phyloP scores from a whole-genome alignment of 768 basidiomycete genomes.

The Aureoboletus auriporus region DNA sequence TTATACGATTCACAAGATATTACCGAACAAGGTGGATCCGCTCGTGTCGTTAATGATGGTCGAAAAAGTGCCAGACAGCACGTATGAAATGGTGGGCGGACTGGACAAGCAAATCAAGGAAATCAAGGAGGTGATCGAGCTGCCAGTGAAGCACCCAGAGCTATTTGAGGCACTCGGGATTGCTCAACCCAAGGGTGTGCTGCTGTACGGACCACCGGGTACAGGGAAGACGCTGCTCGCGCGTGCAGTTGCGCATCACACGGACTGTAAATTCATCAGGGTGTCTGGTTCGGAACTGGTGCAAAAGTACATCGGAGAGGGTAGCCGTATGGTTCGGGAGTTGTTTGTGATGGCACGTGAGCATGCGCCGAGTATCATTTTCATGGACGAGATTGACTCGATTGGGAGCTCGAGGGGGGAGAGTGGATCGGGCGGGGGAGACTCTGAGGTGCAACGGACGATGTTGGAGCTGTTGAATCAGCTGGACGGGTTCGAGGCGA shows the following conservation, averaged over 20 bases:
- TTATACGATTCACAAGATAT: conserved; percentile 93
- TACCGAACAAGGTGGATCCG: conserved; percentile 97
- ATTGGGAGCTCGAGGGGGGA: conserved; percentile 93
- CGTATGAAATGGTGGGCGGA: conserved; percentile 99
- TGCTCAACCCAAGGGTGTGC: conserved; percentile 93
- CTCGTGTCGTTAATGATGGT: conserved; percentile 99
- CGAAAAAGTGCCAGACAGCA: conserved; percentile 98
- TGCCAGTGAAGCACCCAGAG: conserved; percentile 97
- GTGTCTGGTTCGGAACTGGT: conserved; percentile 93
- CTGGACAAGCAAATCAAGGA: conserved; percentile 98
- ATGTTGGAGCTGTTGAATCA: conserved; percentile 90
- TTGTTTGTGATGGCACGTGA: conserved; percentile 98
- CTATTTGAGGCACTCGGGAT: conserved; percentile 95
- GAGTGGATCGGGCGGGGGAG: conserved; percentile 70
- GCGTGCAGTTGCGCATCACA: conserved; percentile 94
- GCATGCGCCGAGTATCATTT: conserved; percentile 96
- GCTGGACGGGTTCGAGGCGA: conserved; percentile 82
- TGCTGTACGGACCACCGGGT: conserved; percentile 93
- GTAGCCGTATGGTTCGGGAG: conserved; percentile 94
- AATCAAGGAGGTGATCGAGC: conserved; percentile 97
- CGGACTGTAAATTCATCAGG: conserved; percentile 96
- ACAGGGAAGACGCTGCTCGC: conserved; percentile 96
- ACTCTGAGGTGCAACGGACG: conserved; percentile 86
- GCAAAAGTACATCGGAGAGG: conserved; percentile 98
- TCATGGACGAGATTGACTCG: conserved; percentile 99